A percentile compares a stretch with the other conserved stretches of the same genome.
These are phyloP conservation scores for Leccinum truebloodii DNA, from an alignment of 768 basidiomycete species.

Conservation along the genomic window DNA sequence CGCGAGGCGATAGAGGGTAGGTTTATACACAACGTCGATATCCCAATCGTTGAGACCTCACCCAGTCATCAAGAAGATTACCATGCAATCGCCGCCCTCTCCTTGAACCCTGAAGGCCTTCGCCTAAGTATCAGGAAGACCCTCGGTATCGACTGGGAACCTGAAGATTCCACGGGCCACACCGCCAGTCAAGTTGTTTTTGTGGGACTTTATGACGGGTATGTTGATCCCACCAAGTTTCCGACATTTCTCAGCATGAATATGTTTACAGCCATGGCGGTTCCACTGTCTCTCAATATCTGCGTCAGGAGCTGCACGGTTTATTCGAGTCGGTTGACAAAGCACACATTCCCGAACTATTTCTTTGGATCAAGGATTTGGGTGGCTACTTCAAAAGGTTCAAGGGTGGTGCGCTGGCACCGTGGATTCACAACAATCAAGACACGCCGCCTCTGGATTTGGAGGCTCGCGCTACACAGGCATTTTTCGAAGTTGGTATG, in stretches of 20 bases:
- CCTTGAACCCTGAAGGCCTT: constrained; percentile 76
- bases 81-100: constrained; percentile 72
- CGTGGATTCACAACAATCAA: constrained; percentile 51
- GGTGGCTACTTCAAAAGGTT: constrained; percentile 94
- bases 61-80: constrained; percentile 89
- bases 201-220: constrained; percentile 93
- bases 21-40: constrained; percentile 11
- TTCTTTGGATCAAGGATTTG: constrained; percentile 71
- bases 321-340: constrained; percentile 80
- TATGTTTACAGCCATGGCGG: constrained; percentile 79
- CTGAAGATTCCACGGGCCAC: constrained; percentile 49
- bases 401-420: constrained; percentile 72
- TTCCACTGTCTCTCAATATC: constrained; percentile 63
- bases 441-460: constrained; percentile 55
- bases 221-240: constrained; percentile 17
- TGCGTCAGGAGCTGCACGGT: constrained; percentile 83
- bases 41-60: constrained; percentile 10
- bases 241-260: not conserved
- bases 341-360: constrained; percentile 70
- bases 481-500: constrained; percentile 78
- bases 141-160: constrained; percentile 73
- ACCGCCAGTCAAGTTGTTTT: constrained; percentile 78
- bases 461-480: constrained; percentile 81
- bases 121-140: constrained; percentile 59
- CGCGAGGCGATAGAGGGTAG: constrained; percentile 75